A percentile compares a stretch with the other conserved stretches of the same genome.
Conservation (phyloP, 805 yeast species). For the Saturnispora galanensis region DNA sequence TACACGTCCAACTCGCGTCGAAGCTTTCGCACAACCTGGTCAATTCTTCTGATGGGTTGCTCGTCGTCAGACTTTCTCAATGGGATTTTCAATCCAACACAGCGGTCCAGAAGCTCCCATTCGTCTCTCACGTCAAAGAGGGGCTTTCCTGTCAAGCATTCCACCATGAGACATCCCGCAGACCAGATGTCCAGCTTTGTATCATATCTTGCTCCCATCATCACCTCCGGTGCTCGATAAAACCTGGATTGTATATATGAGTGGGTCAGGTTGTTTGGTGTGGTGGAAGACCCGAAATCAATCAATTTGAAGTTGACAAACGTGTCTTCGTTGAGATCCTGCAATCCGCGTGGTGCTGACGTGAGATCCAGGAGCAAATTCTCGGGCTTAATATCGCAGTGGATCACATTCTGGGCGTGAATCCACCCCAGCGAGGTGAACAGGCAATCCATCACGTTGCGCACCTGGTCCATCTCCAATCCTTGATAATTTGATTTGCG, state of each 20-base stretch:
- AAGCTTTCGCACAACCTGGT: conserved; percentile 1
- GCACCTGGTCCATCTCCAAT: conserved; percentile 31
- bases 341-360: conserved; percentile 5
- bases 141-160: conserved; percentile 52
- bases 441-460: conserved; percentile 43
- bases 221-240: conserved; percentile 72
- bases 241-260: conserved; percentile 56
- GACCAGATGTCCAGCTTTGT: conserved; percentile 79
- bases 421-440: conserved; percentile 51
- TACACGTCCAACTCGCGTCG: background rate
- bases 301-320: conserved; percentile 45
- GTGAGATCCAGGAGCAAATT: conserved; percentile 38
- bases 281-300: conserved; percentile 70
- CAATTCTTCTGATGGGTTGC: background rate
- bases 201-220: conserved; percentile 53
- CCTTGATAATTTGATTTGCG: conserved; percentile 44
- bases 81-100: conserved; percentile 16
- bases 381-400: conserved; percentile 84
- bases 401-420: conserved; percentile 50
- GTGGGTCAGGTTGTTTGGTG: conserved; percentile 32
- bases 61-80: background rate
- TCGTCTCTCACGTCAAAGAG: conserved; percentile 42
- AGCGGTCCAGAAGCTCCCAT: conserved; percentile 34
- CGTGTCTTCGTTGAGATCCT: conserved; percentile 8
- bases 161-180: conserved; percentile 85